Evolutionary conservation across 257 asterid genomes (phyloP).

Genomic region (Ilex aquifolium): DNA sequence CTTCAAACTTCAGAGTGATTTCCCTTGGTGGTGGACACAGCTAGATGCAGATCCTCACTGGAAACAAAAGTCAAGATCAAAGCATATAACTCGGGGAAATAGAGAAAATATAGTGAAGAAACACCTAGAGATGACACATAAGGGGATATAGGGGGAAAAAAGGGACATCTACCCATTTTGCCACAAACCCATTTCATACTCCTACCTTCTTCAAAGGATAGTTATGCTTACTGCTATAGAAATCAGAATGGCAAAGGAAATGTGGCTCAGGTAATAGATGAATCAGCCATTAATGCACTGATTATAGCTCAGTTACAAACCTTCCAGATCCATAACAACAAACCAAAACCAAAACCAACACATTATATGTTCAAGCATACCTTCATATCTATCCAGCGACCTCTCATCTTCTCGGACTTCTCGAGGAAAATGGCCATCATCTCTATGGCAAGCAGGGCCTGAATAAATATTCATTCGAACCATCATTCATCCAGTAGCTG

Average conservation of each 20-base stretch:
- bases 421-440: too few relatives aligned
- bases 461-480: too few relatives aligned
- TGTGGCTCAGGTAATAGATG: slow-evolving; percentile 12
- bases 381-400: too few relatives aligned
- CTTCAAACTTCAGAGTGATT: slow-evolving; percentile 8
- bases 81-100: not conserved
- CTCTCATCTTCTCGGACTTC: too few relatives aligned
- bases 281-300: not conserved
- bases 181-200: slow-evolving; percentile 22
- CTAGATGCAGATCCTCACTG: slow-evolving; percentile 28
- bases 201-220: slow-evolving; percentile 1
- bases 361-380: too few relatives aligned
- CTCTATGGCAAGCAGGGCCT: too few relatives aligned
- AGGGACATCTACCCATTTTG: slow-evolving; percentile 16
- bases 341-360: too few relatives aligned
- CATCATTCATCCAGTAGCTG: too few relatives aligned
- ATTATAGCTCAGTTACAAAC: too few relatives aligned
- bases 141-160: slow-evolving; percentile 22
- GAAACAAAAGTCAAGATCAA: slow-evolving; percentile 2
- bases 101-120: slow-evolving; percentile 10
- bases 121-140: slow-evolving; percentile 12
- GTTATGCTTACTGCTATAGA: slow-evolving; percentile 5
- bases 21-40: slow-evolving; percentile 12
- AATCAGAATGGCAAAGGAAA: slow-evolving; percentile 3
- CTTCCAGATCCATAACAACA: too few relatives aligned